Evolutionary conservation across 768 basidiomycete species (phyloP), one percentile per base, ranked within the genome.

Genomic region (Trametes elegans): DNA sequence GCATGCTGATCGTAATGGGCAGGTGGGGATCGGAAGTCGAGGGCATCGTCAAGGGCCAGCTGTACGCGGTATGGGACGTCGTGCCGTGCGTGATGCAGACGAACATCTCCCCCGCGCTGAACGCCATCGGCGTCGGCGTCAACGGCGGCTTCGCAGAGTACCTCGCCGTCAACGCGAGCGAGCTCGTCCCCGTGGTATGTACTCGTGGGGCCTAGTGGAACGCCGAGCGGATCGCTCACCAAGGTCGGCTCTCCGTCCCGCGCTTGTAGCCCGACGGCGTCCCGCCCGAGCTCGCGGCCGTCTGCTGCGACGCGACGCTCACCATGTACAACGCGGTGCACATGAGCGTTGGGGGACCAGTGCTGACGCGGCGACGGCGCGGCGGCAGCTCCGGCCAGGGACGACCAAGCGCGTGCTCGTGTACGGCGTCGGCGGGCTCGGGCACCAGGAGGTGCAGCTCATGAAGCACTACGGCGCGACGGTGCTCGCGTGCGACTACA

Each of bases 331-430:
- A 38, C 16, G 51, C 52, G 10, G 52, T 58, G 9, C 51, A 49
- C 34, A 49, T n/a, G n/a, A n/a, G n/a, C n/a, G n/a, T n/a, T n/a
- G n/a, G n/a, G n/a, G n/a, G n/a, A n/a, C n/a, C n/a, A n/a, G n/a
- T n/a, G n/a, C n/a, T n/a, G n/a, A n/a, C n/a, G n/a, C n/a, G n/a
- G n/a, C n/a, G n/a, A n/a, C n/a, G n/a, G 11, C 5, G 1, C 14
- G 14, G n/a, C 28, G 18, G 0, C 4, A 57, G 48, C 50, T 51
- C 16, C 19, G 42, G 5, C 50, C 43, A 14, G 50, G 50, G 16
- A 46, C 43, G 6, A 52, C 38, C 32, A 56, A 56, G 48, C 40
- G 54, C 27, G 56, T 79, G 75, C 28, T 76, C 70, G 35, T 74
- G 72, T 41, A 74, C 68, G 51, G 61, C 60, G 21, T 68, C 61